These are phyloP conservation scores for Penicillium sp. DNA, from an alignment of 2,329 filamentous ascomycete species.

Conservation along the genomic window DNA sequence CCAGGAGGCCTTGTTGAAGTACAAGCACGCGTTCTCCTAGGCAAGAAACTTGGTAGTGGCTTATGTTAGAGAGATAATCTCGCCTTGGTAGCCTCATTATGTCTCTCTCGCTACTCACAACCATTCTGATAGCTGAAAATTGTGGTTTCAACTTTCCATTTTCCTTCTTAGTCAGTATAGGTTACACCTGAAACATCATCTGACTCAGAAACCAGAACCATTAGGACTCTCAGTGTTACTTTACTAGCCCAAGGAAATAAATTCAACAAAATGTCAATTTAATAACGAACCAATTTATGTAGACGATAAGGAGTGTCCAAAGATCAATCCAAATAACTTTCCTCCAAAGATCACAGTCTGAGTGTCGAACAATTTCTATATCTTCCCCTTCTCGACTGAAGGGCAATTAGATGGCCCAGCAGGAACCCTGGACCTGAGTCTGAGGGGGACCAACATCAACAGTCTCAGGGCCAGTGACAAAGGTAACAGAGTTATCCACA, in stretches of 20 bases:
- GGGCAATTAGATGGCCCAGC: neutral
- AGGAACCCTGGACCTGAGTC: conserved; percentile 19
- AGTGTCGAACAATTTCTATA: neutral
- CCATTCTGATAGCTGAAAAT: no score
- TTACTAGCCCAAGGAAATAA: no score
- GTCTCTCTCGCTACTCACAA: no score
- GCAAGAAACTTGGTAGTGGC: neutral
- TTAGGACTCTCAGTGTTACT: neutral
- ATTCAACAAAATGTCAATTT: no score
- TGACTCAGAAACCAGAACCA: no score
- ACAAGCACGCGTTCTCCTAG: neutral
- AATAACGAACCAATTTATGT: neutral
- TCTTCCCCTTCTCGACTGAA: neutral
- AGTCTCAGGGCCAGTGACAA: conserved; percentile 18
- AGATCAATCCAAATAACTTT: neutral
- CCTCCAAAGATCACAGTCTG: neutral
- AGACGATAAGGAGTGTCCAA: neutral
- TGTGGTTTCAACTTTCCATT: no score
- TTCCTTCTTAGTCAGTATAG: no score
- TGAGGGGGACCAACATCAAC: conserved; percentile 33
- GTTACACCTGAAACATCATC: no score
- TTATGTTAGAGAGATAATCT: no score
- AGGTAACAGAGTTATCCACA: conserved; percentile 23
- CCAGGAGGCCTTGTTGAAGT: neutral
- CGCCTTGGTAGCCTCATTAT: no score